These are phyloP conservation scores for Globisporangium middletonii DNA, from an alignment of 352 stramenopile species.

Conservation along the genomic window DNA sequence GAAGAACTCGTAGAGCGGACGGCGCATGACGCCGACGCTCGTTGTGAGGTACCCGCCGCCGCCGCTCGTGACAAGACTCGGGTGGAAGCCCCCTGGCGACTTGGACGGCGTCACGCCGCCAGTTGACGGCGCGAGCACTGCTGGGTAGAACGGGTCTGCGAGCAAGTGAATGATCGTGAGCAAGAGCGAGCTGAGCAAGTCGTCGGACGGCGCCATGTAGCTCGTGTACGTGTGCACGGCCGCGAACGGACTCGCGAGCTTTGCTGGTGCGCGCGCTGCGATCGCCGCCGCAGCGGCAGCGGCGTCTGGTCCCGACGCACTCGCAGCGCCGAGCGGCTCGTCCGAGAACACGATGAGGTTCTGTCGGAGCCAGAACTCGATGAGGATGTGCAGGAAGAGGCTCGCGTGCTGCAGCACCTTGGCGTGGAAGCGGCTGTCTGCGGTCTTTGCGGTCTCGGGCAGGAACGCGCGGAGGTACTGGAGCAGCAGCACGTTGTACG, in stretches of 20 bases:
- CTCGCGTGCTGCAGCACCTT: constrained; percentile 75
- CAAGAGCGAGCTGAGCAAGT: constrained; percentile 73
- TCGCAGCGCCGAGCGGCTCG: constrained; percentile 18
- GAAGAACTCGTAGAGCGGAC: constrained; percentile 80
- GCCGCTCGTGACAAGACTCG: constrained; percentile 25
- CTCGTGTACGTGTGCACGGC: constrained; percentile 74
- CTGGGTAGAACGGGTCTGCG: constrained; percentile 76
- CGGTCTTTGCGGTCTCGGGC: constrained; percentile 46
- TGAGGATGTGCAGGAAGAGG: constrained; percentile 80
- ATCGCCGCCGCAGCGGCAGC: constrained; percentile 4
- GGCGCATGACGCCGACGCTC: constrained; percentile 62
- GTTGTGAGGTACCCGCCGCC: constrained; percentile 64
- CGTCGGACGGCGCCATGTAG: constrained; percentile 82
- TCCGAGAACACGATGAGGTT: constrained; percentile 83
- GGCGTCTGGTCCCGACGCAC: not conserved
- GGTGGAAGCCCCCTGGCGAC: constrained; percentile 8
- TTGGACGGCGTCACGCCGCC: constrained; percentile 10
- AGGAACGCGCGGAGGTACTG: constrained; percentile 81
- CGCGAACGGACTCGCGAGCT: constrained; percentile 59
- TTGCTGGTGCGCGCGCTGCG: constrained; percentile 13
- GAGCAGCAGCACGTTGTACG: constrained; percentile 81
- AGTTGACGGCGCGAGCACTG: constrained; percentile 26
- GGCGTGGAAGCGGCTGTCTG: constrained; percentile 72
- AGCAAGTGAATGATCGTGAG: constrained; percentile 81
- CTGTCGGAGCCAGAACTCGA: constrained; percentile 87